Base-by-base conservation (phyloP, 1,139 yeast genomes). In the Diutina neorugosa region DNA sequence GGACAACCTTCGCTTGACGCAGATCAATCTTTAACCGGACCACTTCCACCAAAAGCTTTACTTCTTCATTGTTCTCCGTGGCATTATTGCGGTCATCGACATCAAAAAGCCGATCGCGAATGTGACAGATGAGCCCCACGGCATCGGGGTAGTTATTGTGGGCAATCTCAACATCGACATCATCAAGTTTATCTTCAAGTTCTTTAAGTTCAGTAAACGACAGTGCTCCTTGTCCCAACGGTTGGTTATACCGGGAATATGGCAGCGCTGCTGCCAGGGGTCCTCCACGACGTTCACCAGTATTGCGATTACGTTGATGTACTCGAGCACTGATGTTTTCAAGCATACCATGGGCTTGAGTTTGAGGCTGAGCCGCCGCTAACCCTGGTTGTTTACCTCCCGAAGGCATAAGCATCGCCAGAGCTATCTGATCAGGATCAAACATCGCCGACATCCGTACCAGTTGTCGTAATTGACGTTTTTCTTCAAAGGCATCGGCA, bases 101-200 rank as follows among this genome's bases (percentile, higher is more conserved):
- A n/a, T 54, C 53, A 18, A 55, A 54, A 34, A 74, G 60, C 54
- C 70, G 70, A 14, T 65, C 60, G 53, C 74, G 77, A 27, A 76
- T 70, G 57, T 73, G 74, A 19, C 70, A 67, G 51, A 82, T 70
- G 44, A 75, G 65, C 3, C 78, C 80, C 2, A 81, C 84, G 0
- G 86, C 81, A 52, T 73, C 79, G 23, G 69, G 67, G 60, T 76
- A 82, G 56, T 75, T 74, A 55, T 81, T 78, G 60, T 82, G 86
- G 6, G 88, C 84, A 37, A 84, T 75, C 55, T 75, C 74, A 27
- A 82, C 79, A 62, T 85, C 93, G 37, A 84, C 74, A 56, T 84
- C 88, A 57, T 83, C 86, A 34, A 85, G 71, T 52, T 75, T 69
- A 54, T 82, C 86, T 58, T 83, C 88, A 46, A 82, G 71, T 51